Evolutionary conservation across 148 eudicot species (phyloP).

Genomic region (Rhododendron molle): DNA sequence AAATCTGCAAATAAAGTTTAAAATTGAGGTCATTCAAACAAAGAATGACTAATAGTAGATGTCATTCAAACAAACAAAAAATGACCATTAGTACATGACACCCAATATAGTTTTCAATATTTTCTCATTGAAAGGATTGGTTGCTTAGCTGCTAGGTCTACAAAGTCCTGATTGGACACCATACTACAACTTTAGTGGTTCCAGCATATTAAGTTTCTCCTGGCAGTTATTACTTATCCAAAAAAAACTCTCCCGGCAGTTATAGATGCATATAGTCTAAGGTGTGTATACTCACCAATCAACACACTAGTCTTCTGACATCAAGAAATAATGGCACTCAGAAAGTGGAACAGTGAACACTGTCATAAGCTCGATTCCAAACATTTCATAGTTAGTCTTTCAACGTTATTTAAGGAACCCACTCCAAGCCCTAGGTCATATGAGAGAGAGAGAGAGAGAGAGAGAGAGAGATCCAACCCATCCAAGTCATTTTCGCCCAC

Average conservation of each 20-base stretch:
- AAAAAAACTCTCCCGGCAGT: not conserved
- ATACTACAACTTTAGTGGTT: not conserved
- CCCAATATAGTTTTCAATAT: not conserved
- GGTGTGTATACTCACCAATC: not conserved
- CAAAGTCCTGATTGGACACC: not conserved
- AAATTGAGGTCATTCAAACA: not conserved
- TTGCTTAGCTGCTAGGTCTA: not conserved
- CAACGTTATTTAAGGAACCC: not conserved
- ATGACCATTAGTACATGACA: not conserved
- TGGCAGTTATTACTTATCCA: not conserved
- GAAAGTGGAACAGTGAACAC: not conserved
- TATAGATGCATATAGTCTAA: not conserved
- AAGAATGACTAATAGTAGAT: not conserved
- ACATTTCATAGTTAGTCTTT: not conserved
- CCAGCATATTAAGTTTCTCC: not conserved
- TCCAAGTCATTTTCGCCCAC: not conserved
- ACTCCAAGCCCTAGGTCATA: not conserved
- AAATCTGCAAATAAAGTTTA: slow-evolving; percentile 24
- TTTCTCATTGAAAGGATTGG: not conserved
- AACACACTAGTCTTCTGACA: not conserved
- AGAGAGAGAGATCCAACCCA: too few relatives aligned
- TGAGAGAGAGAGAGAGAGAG: slow-evolving; percentile 7
- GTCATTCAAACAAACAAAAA: not conserved
- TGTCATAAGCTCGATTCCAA: not conserved
- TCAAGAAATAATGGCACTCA: not conserved